Base-by-base conservation (phyloP, 2,329 filamentous ascomycete genomes). In the Xylaria sp. region DNA sequence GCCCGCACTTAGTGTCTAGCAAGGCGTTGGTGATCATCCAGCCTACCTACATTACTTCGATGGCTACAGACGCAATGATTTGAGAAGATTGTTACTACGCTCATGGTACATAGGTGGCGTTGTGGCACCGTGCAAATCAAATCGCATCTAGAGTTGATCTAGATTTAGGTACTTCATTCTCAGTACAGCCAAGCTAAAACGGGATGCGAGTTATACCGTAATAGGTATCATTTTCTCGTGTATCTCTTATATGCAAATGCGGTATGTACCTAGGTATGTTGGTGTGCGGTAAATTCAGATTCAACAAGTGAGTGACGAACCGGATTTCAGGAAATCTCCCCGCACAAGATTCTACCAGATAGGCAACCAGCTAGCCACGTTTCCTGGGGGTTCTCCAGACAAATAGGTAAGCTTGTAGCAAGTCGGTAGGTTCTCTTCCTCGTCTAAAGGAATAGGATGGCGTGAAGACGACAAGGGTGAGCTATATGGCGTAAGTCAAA, bases 301-400 rank as follows among this genome's bases (percentile, higher is more conserved):
- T 51, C 8, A 55, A 39, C n/a, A 59, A 58, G 59, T 32, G 30
- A 17, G 19, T 32, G 56, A 51, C 60, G 50, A 71, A 69, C 64
- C 51, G 30, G 50, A 64, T 39, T 12, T 47, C 45, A 67, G 48
- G 36, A 56, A 65, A 56, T 53, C 27, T 61, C 55, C 39, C 63
- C 57, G 60, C 53, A 66, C 36, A n/a, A 17, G 21, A 39, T 48
- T 57, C 36, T 27, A 50, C 63, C n/a, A 60, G 48, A 45, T 48
- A 61, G 45, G 59, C 42, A 58, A 19, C 50, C 36, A 56, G 53
- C 56, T 51, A 47, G 51, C 63, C 69, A 70, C 53, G 61, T 67
- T 64, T 69, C 36, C 60, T 34, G 57, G 58, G 61, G 58, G 60
- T 64, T 53, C 45, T 36, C 47, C 39, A n/a, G 17, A 11, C 12